phyloP scores from a whole-genome alignment of 2,329 filamentous ascomycete genomes.

The Hypocreales sp. region DNA sequence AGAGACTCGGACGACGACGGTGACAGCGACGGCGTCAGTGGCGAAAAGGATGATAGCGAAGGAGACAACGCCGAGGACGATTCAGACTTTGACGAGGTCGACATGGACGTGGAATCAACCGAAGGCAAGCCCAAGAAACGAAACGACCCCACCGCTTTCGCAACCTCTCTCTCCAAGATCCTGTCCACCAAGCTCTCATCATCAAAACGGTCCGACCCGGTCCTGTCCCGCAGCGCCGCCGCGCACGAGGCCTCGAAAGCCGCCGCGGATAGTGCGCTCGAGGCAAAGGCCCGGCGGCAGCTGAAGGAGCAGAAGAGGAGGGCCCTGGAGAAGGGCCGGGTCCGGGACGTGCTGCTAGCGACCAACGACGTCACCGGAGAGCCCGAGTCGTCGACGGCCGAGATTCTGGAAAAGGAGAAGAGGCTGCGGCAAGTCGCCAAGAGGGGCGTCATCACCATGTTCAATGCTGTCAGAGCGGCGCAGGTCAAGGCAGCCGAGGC shows the following conservation, averaged over 20 bases:
- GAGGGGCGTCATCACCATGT: slow-evolving; percentile 86
- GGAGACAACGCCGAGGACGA: slow-evolving; percentile 22
- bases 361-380: slow-evolving; percentile 32
- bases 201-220: slow-evolving; percentile 71
- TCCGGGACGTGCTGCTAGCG: slow-evolving; percentile 67
- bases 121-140: no score
- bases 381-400: slow-evolving; percentile 29
- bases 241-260: slow-evolving; percentile 59
- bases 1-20: slow-evolving; percentile 9
- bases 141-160: slow-evolving; percentile 83
- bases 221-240: slow-evolving; percentile 69
- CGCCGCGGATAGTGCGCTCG: slow-evolving; percentile 61
- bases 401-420: slow-evolving; percentile 58
- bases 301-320: slow-evolving; percentile 66
- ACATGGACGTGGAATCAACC: no score
- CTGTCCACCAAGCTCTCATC: slow-evolving; percentile 75
- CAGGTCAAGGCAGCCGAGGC: slow-evolving; percentile 80
- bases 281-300: slow-evolving; percentile 65
- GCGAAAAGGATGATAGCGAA: slow-evolving; percentile 18
- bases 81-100: slow-evolving; percentile 19
- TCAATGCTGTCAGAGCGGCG: slow-evolving; percentile 86
- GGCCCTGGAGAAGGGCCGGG: slow-evolving; percentile 71
- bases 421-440: slow-evolving; percentile 76
- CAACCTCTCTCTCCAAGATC: slow-evolving; percentile 86
- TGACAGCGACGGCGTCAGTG: slow-evolving; percentile 11